phyloP scores from a whole-genome alignment of 2,329 filamentous ascomycete species.

The Fusarium verrucosum region DNA sequence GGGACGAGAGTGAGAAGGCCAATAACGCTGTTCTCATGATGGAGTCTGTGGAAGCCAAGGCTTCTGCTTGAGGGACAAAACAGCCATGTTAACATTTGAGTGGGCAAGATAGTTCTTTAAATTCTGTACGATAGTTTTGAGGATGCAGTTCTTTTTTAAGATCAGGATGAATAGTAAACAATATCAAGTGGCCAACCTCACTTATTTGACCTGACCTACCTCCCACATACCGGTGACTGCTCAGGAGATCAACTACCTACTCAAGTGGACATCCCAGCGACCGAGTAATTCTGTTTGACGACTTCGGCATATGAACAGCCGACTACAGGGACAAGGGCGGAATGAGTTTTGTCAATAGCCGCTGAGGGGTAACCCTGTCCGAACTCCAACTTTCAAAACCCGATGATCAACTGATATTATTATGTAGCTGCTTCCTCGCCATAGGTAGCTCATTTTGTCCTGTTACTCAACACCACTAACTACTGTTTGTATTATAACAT shows the following conservation, averaged over 20 bases:
- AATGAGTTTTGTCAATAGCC: not conserved
- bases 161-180: not conserved
- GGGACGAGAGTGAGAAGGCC: conserved; percentile 25
- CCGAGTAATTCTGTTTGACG: not conserved
- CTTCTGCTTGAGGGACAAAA: not conserved
- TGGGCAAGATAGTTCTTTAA: not conserved
- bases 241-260: not conserved
- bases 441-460: not conserved
- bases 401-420: not conserved
- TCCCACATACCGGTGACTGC: not conserved
- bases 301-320: not conserved
- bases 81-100: no score
- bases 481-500: not conserved
- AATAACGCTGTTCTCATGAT: conserved; percentile 9
- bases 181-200: no score
- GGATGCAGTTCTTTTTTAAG: not conserved
- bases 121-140: not conserved
- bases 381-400: conserved; percentile 6
- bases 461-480: not conserved
- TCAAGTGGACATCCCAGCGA: not conserved
- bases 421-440: not conserved
- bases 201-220: no score
- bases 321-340: not conserved
- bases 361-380: conserved; percentile 13
- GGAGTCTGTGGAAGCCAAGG: conserved; percentile 11